Base-by-base conservation (phyloP, 306 rosid genomes). In the Trifolium subterraneum region DNA sequence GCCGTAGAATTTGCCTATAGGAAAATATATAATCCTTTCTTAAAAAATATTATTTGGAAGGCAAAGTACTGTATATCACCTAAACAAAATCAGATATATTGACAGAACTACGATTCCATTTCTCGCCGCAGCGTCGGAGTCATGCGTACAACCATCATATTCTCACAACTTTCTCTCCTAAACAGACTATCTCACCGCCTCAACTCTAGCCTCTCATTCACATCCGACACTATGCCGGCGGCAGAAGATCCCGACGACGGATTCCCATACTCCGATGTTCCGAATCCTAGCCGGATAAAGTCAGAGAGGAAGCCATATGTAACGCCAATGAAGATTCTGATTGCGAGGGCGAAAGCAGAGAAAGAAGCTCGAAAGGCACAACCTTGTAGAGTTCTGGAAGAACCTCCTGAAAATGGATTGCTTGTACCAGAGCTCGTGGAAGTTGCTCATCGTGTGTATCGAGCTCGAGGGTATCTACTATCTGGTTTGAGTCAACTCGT, bases 291-390 rank as follows among this genome's bases (percentile, higher is more conserved):
- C 7, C 76, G 61, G 41, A 76, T 58, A 8, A 86, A 86, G 54
- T 81, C 91, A 7, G 91, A 86, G 68, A 88, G 98, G 74, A 90
- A 93, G 59, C 87, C 95, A 2, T 90, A 87, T 42, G 84, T 82
- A 36, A 93, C 90, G 27, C 95, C 96, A 15, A 90, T 90, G 95
- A 93, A 87, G 79, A 68, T 85, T 72, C 76, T 93, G 82, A 90
- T 93, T 51, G 85, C 66, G 59, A 86, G 87, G 71, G 95, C 91
- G 41, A 93, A 87, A 70, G 80, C 78, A 72, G 90, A 88, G 79
- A 90, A 77, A 83, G 85, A 80, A 75, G 85, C 85, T 9, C 77
- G 91, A 52, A 88, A 83, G 88, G 84, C 81, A 2, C 81, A 90
- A 20, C 96, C 93, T 2, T 84, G 89, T 72, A 74, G 86, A 75